phyloP scores from a whole-genome alignment of 495 filamentous ascomycete species.

The Rhizodiscina lignyota region DNA sequence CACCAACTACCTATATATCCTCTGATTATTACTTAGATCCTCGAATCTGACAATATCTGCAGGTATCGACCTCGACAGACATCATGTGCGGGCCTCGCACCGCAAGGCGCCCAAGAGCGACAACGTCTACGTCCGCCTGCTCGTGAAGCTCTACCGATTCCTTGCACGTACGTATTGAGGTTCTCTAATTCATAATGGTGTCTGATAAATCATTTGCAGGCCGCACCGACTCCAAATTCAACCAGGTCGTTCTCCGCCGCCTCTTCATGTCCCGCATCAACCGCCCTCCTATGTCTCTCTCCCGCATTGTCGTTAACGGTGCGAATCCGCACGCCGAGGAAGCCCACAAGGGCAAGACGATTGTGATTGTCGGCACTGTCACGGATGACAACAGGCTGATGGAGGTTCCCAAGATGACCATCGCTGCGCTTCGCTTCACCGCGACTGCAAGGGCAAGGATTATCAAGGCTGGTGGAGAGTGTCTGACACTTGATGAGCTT shows the following conservation, averaged over 20 bases:
- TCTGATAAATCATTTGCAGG: slow-evolving; percentile 31
- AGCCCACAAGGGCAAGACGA: slow-evolving; percentile 66
- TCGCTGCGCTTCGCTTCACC: slow-evolving; percentile 91
- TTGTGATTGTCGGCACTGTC: slow-evolving; percentile 83
- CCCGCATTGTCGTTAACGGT: slow-evolving; percentile 61
- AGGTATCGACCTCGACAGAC: slow-evolving; percentile 54
- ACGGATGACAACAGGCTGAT: slow-evolving; percentile 89
- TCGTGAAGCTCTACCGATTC: slow-evolving; percentile 99
- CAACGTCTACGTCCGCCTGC: slow-evolving; percentile 92
- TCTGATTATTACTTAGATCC: too few species aligned
- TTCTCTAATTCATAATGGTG: neutral
- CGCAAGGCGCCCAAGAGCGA: slow-evolving; percentile 94
- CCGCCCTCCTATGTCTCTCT: slow-evolving; percentile 86
- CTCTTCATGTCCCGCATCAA: slow-evolving; percentile 97
- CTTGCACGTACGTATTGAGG: slow-evolving; percentile 84
- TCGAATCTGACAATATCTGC: too few species aligned
- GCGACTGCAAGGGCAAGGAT: slow-evolving; percentile 89
- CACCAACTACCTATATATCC: too few species aligned
- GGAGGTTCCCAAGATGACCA: slow-evolving; percentile 70
- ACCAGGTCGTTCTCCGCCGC: slow-evolving; percentile 88
- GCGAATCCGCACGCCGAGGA: slow-evolving; percentile 38
- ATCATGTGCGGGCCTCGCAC: slow-evolving; percentile 76
- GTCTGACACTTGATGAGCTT: slow-evolving; percentile 87
- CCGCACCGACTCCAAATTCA: slow-evolving; percentile 92
- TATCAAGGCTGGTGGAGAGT: slow-evolving; percentile 80